phyloP scores from a whole-genome alignment of 345 rosid genomes.

The Populus deltoides region DNA sequence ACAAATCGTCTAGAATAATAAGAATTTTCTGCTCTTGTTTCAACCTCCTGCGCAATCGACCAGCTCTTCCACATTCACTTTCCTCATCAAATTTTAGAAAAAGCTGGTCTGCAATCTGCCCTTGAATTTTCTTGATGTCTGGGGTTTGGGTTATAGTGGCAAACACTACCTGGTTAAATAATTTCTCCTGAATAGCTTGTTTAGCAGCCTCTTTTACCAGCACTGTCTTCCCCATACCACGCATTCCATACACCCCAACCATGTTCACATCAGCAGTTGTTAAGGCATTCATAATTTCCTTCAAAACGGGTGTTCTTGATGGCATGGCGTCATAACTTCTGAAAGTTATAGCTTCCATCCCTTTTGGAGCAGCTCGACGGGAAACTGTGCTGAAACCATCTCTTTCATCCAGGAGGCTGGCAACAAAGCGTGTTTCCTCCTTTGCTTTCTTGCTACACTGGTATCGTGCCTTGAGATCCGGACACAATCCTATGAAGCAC shows the following conservation, averaged over 20 bases:
- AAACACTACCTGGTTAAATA: constrained; percentile 4
- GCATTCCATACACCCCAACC: constrained; percentile 9
- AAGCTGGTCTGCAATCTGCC: constrained; percentile 11
- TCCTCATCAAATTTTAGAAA: not conserved
- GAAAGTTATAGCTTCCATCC: not conserved
- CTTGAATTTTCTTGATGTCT: constrained; percentile 15
- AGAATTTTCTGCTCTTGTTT: constrained; percentile 19
- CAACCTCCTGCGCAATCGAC: not conserved
- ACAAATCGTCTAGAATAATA: constrained; percentile 30
- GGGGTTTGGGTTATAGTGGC: not conserved
- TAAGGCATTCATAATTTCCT: not conserved
- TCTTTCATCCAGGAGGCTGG: not conserved
- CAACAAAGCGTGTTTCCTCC: too few relatives aligned
- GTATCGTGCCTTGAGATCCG: constrained; percentile 2
- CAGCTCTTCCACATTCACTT: not conserved
- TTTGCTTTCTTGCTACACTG: not conserved
- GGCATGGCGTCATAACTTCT: not conserved
- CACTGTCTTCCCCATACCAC: constrained; percentile 3
- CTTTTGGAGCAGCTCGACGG: not conserved
- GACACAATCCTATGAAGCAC: not conserved
- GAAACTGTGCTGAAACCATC: not conserved
- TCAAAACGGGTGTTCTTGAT: not conserved
- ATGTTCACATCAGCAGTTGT: not conserved
- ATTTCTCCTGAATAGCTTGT: not conserved
- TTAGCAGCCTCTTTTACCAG: not conserved